Conservation (phyloP, 352 stramenopile species). For the Pythium aquatile region DNA sequence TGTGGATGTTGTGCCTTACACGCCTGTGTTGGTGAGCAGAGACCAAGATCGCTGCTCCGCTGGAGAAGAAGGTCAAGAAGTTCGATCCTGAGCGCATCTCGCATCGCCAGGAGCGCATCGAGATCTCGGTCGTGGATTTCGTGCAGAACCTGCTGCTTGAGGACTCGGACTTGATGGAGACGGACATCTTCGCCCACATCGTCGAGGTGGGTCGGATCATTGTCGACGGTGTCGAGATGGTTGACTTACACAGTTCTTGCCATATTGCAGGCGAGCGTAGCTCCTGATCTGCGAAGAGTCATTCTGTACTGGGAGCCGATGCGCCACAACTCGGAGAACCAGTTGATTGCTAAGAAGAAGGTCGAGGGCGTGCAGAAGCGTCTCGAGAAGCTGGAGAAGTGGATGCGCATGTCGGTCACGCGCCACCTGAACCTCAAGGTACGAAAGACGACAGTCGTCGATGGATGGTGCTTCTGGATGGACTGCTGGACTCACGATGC, state of each 20-base stretch:
- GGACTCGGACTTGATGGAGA: slow-evolving; percentile 54
- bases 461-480: background rate
- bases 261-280: slow-evolving; percentile 50
- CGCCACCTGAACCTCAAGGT: slow-evolving; percentile 83
- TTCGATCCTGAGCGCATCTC: slow-evolving; percentile 60
- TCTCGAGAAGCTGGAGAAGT: slow-evolving; percentile 62
- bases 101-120: slow-evolving; percentile 72
- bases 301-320: slow-evolving; percentile 75
- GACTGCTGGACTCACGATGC: background rate
- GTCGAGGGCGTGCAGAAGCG: slow-evolving; percentile 57
- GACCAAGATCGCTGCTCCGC: slow-evolving; percentile 59
- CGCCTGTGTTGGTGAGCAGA: slow-evolving; percentile 31
- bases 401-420: slow-evolving; percentile 66
- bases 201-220: slow-evolving; percentile 44
- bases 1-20: no score
- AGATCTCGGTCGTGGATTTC: slow-evolving; percentile 60
- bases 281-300: slow-evolving; percentile 60
- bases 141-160: slow-evolving; percentile 70
- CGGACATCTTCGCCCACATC: slow-evolving; percentile 64
- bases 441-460: background rate
- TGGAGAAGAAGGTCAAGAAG: slow-evolving; percentile 74
- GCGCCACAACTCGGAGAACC: slow-evolving; percentile 65
- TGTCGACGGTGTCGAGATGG: no score
- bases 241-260: background rate
- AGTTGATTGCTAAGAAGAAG: slow-evolving; percentile 77